A percentile compares a stretch with the other conserved stretches of the same genome.
phyloP scores from a whole-genome alignment of 257 asterid species.

The Avicennia marina region DNA sequence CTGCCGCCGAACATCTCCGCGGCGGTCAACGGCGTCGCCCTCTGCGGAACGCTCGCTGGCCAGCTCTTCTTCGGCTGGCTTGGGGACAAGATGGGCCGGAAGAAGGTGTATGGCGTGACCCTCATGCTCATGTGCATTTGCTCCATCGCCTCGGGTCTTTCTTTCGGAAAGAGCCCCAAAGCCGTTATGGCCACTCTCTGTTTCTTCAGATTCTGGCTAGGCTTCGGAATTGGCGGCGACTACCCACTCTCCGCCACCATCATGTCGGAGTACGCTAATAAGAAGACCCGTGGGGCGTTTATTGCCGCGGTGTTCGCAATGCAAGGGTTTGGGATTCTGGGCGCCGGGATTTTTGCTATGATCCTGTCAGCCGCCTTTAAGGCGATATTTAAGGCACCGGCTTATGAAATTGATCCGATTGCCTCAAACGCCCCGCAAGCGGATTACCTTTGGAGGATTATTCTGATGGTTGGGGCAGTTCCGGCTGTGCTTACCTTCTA shows the following conservation, averaged over 20 bases:
- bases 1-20: slow-evolving; percentile 48
- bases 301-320: slow-evolving; percentile 48
- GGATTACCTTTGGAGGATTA: no score
- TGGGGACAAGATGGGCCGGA: no score
- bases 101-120: no score
- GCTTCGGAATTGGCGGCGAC: slow-evolving; percentile 49
- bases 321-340: slow-evolving; percentile 49
- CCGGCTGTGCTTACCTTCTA: no score
- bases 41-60: slow-evolving; percentile 27
- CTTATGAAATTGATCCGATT: slow-evolving; percentile 26
- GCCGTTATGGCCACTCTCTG: slow-evolving; percentile 43
- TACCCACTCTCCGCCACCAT: slow-evolving; percentile 53
- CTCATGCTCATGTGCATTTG: slow-evolving; percentile 40
- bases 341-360: slow-evolving; percentile 40
- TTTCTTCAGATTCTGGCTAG: slow-evolving; percentile 49
- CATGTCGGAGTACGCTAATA: slow-evolving; percentile 54
- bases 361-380: slow-evolving; percentile 21
- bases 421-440: no score
- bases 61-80: no score
- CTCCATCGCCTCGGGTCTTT: slow-evolving; percentile 43
- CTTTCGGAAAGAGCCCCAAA: slow-evolving; percentile 31
- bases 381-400: slow-evolving; percentile 20
- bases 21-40: slow-evolving; percentile 48
- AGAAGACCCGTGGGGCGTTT: slow-evolving; percentile 47
- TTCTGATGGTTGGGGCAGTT: no score